Evolutionary conservation across 352 stramenopile genomes (phyloP).

Genomic region (Pythium monospermum): DNA sequence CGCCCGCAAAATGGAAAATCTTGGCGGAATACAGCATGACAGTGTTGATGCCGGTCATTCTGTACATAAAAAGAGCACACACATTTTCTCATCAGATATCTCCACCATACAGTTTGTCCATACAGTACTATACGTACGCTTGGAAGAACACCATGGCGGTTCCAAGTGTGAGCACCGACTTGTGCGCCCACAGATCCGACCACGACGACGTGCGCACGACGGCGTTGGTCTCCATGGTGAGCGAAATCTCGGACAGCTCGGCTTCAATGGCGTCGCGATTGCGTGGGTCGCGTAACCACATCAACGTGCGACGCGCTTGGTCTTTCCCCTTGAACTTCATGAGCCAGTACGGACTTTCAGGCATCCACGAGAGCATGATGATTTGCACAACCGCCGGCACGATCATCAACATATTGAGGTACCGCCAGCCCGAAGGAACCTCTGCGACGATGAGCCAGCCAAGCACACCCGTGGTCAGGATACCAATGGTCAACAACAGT

Average conservation of each 20-base stretch:
- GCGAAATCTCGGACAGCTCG: slow-evolving; percentile 57
- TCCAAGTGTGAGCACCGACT: slow-evolving; percentile 48
- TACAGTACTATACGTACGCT: slow-evolving; percentile 29
- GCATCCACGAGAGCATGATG: slow-evolving; percentile 48
- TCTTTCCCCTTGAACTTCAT: slow-evolving; percentile 64
- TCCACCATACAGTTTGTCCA: background rate
- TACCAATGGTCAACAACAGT: slow-evolving; percentile 84
- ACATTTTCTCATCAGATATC: no score
- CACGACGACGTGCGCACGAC: slow-evolving; percentile 28
- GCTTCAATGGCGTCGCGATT: slow-evolving; percentile 42
- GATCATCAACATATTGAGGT: slow-evolving; percentile 69
- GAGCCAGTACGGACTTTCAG: slow-evolving; percentile 88
- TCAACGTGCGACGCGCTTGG: slow-evolving; percentile 26
- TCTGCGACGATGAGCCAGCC: slow-evolving; percentile 74
- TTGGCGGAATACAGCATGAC: slow-evolving; percentile 90
- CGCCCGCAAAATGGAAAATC: slow-evolving; percentile 88
- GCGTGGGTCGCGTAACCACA: slow-evolving; percentile 34
- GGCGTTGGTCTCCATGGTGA: slow-evolving; percentile 51
- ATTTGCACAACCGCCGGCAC: slow-evolving; percentile 61
- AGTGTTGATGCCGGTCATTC: slow-evolving; percentile 89
- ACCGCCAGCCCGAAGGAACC: slow-evolving; percentile 81
- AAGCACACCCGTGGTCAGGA: slow-evolving; percentile 68
- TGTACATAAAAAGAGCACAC: slow-evolving; percentile 16
- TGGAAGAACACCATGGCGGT: slow-evolving; percentile 77
- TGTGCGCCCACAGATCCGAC: slow-evolving; percentile 53